Conservation (phyloP, 345 rosid genomes). For the Pseudoturritis turrita region DNA sequence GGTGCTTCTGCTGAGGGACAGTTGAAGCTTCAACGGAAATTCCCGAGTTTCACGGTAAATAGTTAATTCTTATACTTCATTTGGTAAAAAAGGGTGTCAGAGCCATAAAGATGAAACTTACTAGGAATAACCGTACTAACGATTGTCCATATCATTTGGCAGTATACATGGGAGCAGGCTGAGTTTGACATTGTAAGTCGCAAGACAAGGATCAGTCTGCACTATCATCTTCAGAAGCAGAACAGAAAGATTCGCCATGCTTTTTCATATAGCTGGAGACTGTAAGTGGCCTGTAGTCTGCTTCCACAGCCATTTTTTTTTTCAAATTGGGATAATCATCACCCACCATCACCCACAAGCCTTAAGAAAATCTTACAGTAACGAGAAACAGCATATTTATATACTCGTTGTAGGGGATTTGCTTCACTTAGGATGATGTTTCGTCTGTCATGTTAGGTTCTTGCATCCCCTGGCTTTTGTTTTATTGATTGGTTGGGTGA, state of each 20-base stretch:
- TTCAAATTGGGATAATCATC: background rate
- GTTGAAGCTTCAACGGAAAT: conserved; percentile 71
- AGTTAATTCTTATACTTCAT: background rate
- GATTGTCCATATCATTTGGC: conserved; percentile 1
- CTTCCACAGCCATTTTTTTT: background rate
- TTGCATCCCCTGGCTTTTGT: background rate
- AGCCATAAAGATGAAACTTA: background rate
- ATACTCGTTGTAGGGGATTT: background rate
- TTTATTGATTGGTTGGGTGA: background rate
- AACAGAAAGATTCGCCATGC: conserved; percentile 78
- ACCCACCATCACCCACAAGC: background rate
- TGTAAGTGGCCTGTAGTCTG: conserved; percentile 42
- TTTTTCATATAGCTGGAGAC: conserved; percentile 91
- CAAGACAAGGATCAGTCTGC: conserved; percentile 84
- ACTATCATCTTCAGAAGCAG: conserved; percentile 69
- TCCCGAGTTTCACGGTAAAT: conserved; percentile 69
- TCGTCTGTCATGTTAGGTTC: background rate
- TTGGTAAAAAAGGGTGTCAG: background rate
- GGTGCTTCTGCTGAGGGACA: conserved; percentile 79
- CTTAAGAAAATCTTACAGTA: background rate
- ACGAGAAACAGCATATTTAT: background rate
- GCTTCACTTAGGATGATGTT: background rate
- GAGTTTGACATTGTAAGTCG: conserved; percentile 74
- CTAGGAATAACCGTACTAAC: background rate
- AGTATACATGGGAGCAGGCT: conserved; percentile 92